These are phyloP conservation scores for Rhodotorula mucilaginosa DNA, from an alignment of 1,284 basidiomycete genomes.

Conservation along the genomic window DNA sequence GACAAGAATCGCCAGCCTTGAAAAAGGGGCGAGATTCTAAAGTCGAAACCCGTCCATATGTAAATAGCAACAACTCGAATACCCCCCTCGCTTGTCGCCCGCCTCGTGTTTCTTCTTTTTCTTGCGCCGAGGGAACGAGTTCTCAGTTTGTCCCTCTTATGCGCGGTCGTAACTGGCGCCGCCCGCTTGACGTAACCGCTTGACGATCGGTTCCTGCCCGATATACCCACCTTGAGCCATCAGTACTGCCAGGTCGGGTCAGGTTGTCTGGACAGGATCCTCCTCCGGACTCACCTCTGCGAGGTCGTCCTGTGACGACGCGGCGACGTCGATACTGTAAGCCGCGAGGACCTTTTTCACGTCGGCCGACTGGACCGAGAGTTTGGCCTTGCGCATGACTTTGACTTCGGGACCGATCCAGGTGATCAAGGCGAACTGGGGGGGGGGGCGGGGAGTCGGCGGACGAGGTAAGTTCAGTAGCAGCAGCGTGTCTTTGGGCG, in stretches of 20 bases:
- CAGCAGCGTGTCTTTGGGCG: too few relatives aligned
- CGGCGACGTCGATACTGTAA: slow-evolving; percentile 38
- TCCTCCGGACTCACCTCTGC: slow-evolving; percentile 16
- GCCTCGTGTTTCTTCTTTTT: too few relatives aligned
- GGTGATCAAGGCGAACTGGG: slow-evolving; percentile 33
- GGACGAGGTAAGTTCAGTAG: too few relatives aligned
- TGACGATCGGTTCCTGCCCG: slow-evolving; percentile 27
- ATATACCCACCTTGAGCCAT: too few relatives aligned
- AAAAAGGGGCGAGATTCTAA: too few relatives aligned
- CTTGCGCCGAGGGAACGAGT: too few relatives aligned
- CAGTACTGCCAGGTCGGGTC: neutral
- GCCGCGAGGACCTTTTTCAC: slow-evolving; percentile 31
- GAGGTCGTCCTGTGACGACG: slow-evolving; percentile 26
- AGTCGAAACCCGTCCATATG: neutral
- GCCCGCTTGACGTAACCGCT: slow-evolving; percentile 34
- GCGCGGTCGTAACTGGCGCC: slow-evolving; percentile 39
- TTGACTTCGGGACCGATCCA: slow-evolving; percentile 22
- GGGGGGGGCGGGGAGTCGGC: too few relatives aligned
- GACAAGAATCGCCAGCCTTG: too few relatives aligned
- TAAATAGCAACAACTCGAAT: neutral
- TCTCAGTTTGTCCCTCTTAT: neutral
- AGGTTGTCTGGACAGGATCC: neutral
- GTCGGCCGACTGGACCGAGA: slow-evolving; percentile 34
- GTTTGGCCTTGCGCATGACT: slow-evolving; percentile 38
- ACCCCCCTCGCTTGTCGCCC: neutral